A percentile compares a stretch with the other conserved stretches of the same genome.
Conservation (phyloP, 2,329 filamentous ascomycete genomes). For the Hypomyces rosellus region DNA sequence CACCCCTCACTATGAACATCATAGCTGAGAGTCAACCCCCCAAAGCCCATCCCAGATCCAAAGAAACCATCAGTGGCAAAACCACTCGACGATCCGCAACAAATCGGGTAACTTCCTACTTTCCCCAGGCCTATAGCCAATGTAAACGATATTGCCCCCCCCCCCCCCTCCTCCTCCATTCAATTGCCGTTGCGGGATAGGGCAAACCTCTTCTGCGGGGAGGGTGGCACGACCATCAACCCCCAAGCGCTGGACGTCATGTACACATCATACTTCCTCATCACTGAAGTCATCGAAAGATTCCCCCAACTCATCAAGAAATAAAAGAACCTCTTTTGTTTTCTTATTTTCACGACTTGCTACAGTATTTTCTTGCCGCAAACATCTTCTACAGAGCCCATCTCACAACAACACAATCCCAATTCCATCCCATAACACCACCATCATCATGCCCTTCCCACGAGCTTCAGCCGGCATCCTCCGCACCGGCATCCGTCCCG, state of each 20-base stretch:
- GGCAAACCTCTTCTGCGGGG: neutral
- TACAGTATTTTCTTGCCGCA: neutral
- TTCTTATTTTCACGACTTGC: neutral
- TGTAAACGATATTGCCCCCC: neutral
- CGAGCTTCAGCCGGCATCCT: neutral
- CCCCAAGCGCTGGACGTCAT: slow-evolving; percentile 2
- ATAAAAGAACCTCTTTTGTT: neutral
- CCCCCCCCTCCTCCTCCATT: neutral
- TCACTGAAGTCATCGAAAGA: slow-evolving; percentile 4
- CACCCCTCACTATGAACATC: too few relatives aligned
- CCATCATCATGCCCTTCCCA: neutral
- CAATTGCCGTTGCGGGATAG: neutral
- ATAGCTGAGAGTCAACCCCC: too few relatives aligned
- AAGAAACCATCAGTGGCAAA: too few relatives aligned
- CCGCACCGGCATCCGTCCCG: slow-evolving; percentile 5
- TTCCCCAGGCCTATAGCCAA: too few relatives aligned
- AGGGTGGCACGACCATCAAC: neutral
- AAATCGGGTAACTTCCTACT: too few relatives aligned
- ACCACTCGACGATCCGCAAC: too few relatives aligned
- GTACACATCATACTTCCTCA: slow-evolving; percentile 6
- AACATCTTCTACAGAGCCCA: neutral
- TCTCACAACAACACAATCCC: neutral
- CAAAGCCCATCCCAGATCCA: too few relatives aligned
- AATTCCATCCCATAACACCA: neutral
- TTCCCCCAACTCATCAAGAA: neutral